A percentile compares a stretch with the other conserved stretches of the same genome.
Evolutionary conservation across 257 asterid genomes (phyloP).

Genomic region (Ehretia macrophylla): DNA sequence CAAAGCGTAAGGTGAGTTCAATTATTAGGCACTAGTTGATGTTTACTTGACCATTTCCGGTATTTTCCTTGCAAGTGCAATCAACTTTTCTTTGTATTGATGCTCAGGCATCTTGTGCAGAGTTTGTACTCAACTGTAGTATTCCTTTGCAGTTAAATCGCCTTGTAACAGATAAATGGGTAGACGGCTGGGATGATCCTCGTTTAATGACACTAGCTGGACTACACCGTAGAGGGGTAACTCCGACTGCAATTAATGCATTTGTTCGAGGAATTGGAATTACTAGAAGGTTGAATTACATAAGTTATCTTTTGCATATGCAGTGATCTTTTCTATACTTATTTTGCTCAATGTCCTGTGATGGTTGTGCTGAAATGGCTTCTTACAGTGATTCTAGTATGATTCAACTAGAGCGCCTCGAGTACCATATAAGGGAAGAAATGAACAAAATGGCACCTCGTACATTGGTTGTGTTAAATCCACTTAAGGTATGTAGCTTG

Average conservation of each 20-base stretch:
- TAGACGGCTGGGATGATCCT: slow-evolving; percentile 98
- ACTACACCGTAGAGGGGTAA: slow-evolving; percentile 88
- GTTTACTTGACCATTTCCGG: no score
- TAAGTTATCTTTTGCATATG: background rate
- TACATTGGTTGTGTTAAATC: slow-evolving; percentile 77
- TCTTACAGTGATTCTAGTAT: slow-evolving; percentile 71
- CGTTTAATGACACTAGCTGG: slow-evolving; percentile 93
- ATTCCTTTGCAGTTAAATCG: slow-evolving; percentile 62
- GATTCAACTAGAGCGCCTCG: slow-evolving; percentile 77
- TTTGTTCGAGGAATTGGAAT: slow-evolving; percentile 91
- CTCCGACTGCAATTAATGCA: slow-evolving; percentile 75
- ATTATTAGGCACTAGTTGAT: background rate
- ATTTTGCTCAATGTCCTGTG: background rate
- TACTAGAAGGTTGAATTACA: slow-evolving; percentile 67
- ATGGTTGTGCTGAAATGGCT: background rate
- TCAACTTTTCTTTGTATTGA: no score
- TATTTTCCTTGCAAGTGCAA: no score
- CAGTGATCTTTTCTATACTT: background rate
- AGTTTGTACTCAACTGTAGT: no score
- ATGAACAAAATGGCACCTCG: slow-evolving; percentile 75
- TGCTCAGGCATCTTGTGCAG: no score
- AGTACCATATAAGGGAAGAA: slow-evolving; percentile 86
- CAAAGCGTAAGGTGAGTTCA: slow-evolving; percentile 79
- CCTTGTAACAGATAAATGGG: slow-evolving; percentile 83
- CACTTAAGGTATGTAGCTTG: slow-evolving; percentile 59